Conservation (phyloP, 371 early-diverging fungal genomes). For the Mortierella sp. region DNA sequence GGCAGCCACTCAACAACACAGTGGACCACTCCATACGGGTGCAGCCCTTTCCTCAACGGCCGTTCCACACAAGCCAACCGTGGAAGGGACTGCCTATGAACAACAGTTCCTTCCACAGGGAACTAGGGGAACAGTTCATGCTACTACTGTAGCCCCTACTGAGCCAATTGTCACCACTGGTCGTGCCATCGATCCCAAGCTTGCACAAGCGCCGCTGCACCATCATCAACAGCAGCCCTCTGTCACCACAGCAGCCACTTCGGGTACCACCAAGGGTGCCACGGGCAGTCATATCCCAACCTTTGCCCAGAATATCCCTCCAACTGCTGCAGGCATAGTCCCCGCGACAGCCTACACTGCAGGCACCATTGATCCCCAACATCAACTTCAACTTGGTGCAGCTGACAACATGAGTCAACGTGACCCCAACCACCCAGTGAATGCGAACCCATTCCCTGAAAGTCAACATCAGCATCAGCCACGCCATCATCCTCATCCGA, state of each 20-base stretch:
- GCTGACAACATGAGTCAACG: conserved; percentile 2
- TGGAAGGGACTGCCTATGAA: conserved; percentile 31
- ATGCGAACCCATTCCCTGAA: conserved; percentile 14
- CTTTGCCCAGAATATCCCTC: conserved; percentile 25
- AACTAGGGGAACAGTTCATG: background rate
- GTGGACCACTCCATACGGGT: conserved; percentile 23
- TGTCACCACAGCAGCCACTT: no score
- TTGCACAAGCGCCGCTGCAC: conserved; percentile 1
- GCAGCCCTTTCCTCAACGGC: conserved; percentile 20
- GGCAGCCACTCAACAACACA: conserved; percentile 3
- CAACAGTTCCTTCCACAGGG: conserved; percentile 9
- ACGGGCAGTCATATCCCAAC: conserved; percentile 31
- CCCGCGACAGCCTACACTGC: conserved; percentile 2
- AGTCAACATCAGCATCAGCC: background rate
- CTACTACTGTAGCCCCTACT: background rate
- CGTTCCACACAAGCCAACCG: conserved; percentile 20
- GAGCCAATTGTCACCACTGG: conserved; percentile 4
- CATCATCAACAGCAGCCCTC: background rate
- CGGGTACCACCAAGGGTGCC: conserved; percentile 22
- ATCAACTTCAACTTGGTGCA: conserved; percentile 14
- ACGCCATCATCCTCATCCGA: conserved; percentile 7
- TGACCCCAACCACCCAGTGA: conserved; percentile 1
- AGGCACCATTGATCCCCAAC: conserved; percentile 6
- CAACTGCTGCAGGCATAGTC: conserved; percentile 19
- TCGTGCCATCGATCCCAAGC: background rate